Evolutionary conservation across 2,329 filamentous ascomycete species (phyloP), one percentile per base, ranked within the genome.

Genomic region (Chrysoporthe puriensis): DNA sequence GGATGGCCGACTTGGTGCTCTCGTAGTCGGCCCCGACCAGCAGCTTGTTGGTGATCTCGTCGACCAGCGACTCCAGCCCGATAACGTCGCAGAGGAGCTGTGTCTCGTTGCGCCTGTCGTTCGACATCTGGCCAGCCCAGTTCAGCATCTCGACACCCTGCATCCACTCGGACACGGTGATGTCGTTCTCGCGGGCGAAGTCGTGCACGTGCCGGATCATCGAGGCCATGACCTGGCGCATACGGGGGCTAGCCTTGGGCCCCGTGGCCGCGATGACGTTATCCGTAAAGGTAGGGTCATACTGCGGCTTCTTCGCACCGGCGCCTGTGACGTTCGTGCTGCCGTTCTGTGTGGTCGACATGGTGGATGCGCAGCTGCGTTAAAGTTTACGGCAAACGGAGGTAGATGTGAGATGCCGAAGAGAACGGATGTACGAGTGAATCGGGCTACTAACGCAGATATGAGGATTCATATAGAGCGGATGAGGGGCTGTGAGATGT

Each of bases 101-200:
- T 62, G 88, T 86, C 80, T 94, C 91, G 77, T 94, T 93, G 63
- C 91, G 85, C 74, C 85, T 88, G 71, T 87, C 84, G 66, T 86
- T 84, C 76, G 86, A 90, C 80, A 91, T 89, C 80, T 91, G 86
- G 71, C 91, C 91, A 62, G 91, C 86, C 73, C 85, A 84, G 81
- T 92, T 92, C 79, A 92, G 82, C 77, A 75, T 77, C 67, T 76
- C 72, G 36, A 80, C 80, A 59, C 89, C 92, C 9, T 85, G 81
- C 80, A 91, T 86, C 92, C 91, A 94, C 81, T 96, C 92, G 66
- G 91, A 90, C n/a, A 88, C 84, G 8, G 91, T 94, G 67, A 96
- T 86, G 76, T 94, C 87, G 70, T 92, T 88, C 77, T 96, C 92
- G 60, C 91, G 89, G 50, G 90, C 88, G 77, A 95, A 95, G 79